A percentile compares a stretch with the other conserved stretches of the same genome.
Conservation (phyloP, 768 basidiomycete genomes). For the Naganishia vaughanmartiniae region DNA sequence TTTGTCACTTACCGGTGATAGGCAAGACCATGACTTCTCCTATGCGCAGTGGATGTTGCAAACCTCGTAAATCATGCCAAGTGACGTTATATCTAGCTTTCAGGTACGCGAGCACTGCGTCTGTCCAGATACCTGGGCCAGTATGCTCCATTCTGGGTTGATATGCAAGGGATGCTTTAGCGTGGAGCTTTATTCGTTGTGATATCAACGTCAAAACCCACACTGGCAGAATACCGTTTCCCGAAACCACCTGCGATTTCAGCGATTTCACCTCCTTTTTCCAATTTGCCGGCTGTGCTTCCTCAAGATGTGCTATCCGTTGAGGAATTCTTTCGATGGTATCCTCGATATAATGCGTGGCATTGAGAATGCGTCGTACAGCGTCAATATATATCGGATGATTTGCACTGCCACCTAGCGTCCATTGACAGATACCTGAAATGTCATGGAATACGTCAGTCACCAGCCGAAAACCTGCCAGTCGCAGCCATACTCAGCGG, state of each 20-base stretch:
- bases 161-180: background rate
- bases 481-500: slow-evolving; percentile 11
- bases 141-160: slow-evolving; percentile 24
- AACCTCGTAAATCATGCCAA: slow-evolving; percentile 41
- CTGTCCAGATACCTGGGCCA: slow-evolving; percentile 32
- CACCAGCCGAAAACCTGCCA: background rate
- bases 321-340: background rate
- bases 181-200: background rate
- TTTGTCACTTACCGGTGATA: slow-evolving; percentile 33
- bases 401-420: slow-evolving; percentile 41
- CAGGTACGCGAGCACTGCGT: slow-evolving; percentile 40
- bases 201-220: background rate
- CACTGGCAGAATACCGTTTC: slow-evolving; percentile 21
- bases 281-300: slow-evolving; percentile 4
- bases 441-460: background rate
- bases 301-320: background rate
- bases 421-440: slow-evolving; percentile 45
- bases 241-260: background rate
- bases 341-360: slow-evolving; percentile 34
- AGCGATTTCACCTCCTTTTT: slow-evolving; percentile 1
- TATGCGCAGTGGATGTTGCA: slow-evolving; percentile 44
- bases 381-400: slow-evolving; percentile 51
- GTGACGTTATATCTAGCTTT: slow-evolving; percentile 44
- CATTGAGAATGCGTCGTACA: slow-evolving; percentile 41
- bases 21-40: slow-evolving; percentile 48